phyloP scores from a whole-genome alignment of 257 asterid genomes.

The Capsicum pubescens region DNA sequence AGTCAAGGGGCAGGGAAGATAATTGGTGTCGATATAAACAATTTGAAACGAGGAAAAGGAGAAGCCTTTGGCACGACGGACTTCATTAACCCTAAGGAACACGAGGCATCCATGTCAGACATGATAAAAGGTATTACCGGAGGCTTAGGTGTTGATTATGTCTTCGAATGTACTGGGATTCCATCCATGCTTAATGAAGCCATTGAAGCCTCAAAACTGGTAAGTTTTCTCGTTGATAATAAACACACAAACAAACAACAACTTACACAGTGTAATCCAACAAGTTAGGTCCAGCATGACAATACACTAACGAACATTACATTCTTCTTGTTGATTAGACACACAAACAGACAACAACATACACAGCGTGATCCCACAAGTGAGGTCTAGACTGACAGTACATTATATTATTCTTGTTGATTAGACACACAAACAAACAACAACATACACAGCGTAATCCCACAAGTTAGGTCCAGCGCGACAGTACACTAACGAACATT shows the following conservation, averaged over 20 bases:
- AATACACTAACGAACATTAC: no score
- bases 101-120: not conserved
- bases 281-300: no score
- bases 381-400: no score
- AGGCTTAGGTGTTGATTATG: not conserved
- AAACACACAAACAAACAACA: not conserved
- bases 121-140: not conserved
- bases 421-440: no score
- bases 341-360: not conserved
- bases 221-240: not conserved
- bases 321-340: not conserved
- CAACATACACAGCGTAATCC: no score
- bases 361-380: no score
- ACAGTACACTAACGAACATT: no score
- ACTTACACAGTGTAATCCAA: no score
- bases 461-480: no score
- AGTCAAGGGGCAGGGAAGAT: conserved; percentile 60
- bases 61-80: conserved; percentile 34
- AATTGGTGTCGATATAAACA: conserved; percentile 69
- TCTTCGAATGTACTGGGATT: not conserved
- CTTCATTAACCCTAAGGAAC: not conserved
- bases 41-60: conserved; percentile 56
- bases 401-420: no score
- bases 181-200: conserved; percentile 5
- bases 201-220: not conserved